Base-by-base conservation (phyloP, 2,329 filamentous ascomycete genomes). In the Neodidymelliopsis sp. region DNA sequence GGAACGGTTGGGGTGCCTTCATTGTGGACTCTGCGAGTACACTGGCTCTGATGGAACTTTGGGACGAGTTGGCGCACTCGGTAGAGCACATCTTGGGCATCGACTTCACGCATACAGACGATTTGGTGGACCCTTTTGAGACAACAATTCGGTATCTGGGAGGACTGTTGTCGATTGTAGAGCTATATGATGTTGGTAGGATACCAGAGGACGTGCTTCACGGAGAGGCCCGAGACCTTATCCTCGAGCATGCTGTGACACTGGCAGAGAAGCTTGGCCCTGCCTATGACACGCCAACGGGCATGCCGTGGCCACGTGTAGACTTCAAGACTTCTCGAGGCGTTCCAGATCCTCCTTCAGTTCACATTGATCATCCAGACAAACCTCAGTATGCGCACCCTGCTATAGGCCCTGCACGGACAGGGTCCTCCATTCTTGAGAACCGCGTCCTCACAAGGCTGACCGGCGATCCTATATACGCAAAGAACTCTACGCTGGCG, bases 291-390 rank as follows among this genome's bases (percentile, higher is more conserved):
- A 72, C 71, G 7, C 72, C 72, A 3, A 74, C 73, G 2, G 73
- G 74, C 15, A 67, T 76, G 70, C 69, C 75, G 12, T 78, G 74
- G 73, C 75, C 76, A 7, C 73, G 73, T n/a, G 69, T 78, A 12
- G 65, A 78, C 48, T 76, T 77, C 57, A 65, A 50, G n/a, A 66
- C 59, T 2, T 53, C 62, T n/a, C 52, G 63, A 39, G 73, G 72
- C 13, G 61, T 65, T 12, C 56, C 66, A 15, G 63, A 68, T 31
- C 65, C 70, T 12, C 62, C 67, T 2, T 62, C 57, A 8, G 53
- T 67, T 6, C 65, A 66, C 30, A 29, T 56, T 2, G 50, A 65
- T 20, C 45, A 72, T 22, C 66, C 71, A 10, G 56, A 62, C 6
- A 68, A 71, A 49, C 55, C 54, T 18, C 63, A 59, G 12, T 71